Conservation (phyloP, 2,329 filamentous ascomycete species). For the Nemania abortiva region DNA sequence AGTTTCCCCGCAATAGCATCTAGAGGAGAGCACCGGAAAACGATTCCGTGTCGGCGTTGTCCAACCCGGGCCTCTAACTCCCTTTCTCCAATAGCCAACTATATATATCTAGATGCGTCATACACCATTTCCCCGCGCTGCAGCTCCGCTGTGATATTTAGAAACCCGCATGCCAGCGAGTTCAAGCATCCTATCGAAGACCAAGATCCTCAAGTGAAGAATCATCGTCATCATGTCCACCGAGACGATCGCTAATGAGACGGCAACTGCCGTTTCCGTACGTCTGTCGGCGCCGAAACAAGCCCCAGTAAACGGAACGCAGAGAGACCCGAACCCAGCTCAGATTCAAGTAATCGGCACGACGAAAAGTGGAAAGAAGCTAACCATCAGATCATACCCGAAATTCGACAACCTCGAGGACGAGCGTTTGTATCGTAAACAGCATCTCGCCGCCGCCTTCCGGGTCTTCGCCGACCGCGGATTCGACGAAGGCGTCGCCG, state of each 20-base stretch:
- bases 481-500: slow-evolving; percentile 72
- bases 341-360: slow-evolving; percentile 48
- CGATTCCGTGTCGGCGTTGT: slow-evolving; percentile 9
- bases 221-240: slow-evolving; percentile 34
- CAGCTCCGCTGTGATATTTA: neutral
- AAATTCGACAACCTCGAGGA: slow-evolving; percentile 63
- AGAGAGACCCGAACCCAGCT: slow-evolving; percentile 38
- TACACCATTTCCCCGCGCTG: slow-evolving; percentile 25
- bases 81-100: neutral
- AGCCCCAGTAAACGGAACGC: slow-evolving; percentile 32
- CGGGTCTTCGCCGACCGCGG: slow-evolving; percentile 71
- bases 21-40: slow-evolving; percentile 26
- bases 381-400: slow-evolving; percentile 49
- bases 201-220: slow-evolving; percentile 3
- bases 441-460: slow-evolving; percentile 71
- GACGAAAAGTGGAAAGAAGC: slow-evolving; percentile 48
- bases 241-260: neutral
- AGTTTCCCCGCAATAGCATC: slow-evolving; percentile 30
- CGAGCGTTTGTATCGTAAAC: slow-evolving; percentile 69
- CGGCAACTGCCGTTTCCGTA: slow-evolving; percentile 25
- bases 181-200: neutral
- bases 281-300: slow-evolving; percentile 20
- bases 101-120: neutral
- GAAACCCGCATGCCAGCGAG: neutral
- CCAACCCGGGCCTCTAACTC: neutral